Conservation (phyloP, 23 red algal genomes). For the Chondrus crispus region DNA sequence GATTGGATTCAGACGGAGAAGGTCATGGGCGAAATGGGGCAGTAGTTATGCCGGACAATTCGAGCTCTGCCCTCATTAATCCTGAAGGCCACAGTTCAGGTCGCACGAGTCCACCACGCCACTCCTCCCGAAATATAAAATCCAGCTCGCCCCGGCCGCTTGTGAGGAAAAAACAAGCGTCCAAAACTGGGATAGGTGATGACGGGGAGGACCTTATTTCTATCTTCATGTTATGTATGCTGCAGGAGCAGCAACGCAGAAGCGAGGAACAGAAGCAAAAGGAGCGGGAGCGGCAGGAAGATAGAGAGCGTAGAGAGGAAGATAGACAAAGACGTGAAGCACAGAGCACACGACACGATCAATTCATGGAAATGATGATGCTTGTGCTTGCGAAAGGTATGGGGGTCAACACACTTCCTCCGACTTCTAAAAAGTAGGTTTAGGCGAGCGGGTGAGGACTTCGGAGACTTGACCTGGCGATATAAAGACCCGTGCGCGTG, state of each 20-base stretch:
- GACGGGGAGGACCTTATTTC: not conserved
- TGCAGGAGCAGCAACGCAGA: not conserved
- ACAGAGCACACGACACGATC: not conserved
- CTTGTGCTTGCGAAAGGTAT: constrained; percentile 11
- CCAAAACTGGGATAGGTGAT: no score
- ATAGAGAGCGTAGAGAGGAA: not conserved
- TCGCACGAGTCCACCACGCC: no score
- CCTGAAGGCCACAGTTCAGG: no score
- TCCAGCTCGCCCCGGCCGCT: no score
- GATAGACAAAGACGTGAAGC: not conserved
- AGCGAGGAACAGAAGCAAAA: not conserved
- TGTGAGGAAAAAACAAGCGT: no score
- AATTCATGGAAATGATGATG: constrained; percentile 13
- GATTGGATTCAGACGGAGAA: no score
- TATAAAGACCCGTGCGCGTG: not conserved
- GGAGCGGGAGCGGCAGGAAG: not conserved
- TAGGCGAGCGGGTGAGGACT: not conserved
- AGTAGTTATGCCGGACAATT: no score
- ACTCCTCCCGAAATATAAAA: no score
- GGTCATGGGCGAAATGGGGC: no score
- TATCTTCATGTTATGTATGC: not conserved
- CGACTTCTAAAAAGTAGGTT: constrained; percentile 14
- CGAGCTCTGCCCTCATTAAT: no score
- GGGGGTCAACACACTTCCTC: not conserved
- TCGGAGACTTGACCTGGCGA: not conserved